Evolutionary conservation across 257 asterid genomes (phyloP).

Genomic region (Dorcoceras hygrometricum): DNA sequence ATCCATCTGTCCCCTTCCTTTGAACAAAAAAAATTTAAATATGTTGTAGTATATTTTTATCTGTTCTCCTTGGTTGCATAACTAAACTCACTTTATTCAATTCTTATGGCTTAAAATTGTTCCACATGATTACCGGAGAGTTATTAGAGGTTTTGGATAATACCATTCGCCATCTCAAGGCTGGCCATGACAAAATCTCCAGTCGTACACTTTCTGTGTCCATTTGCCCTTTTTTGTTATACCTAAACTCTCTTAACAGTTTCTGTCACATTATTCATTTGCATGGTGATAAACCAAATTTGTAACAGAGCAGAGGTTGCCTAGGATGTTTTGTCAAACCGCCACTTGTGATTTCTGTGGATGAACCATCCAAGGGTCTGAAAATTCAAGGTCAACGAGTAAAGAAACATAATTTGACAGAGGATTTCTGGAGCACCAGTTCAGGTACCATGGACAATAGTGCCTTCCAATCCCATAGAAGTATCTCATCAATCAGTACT

Average conservation of each 20-base stretch:
- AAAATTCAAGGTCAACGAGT: conserved; percentile 60
- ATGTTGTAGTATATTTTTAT: neutral
- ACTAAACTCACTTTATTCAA: neutral
- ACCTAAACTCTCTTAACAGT: conserved; percentile 7
- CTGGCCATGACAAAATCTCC: neutral
- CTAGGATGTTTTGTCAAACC: conserved; percentile 86
- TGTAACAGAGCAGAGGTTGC: conserved; percentile 99
- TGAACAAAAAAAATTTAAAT: neutral
- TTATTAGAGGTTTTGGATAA: neutral
- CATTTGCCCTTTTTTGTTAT: conserved; percentile 1
- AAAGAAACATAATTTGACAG: conserved; percentile 50
- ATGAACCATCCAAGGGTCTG: conserved; percentile 71
- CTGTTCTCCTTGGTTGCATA: neutral
- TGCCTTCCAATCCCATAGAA: conserved; percentile 76
- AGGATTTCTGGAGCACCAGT: conserved; percentile 86
- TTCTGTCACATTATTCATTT: conserved; percentile 49
- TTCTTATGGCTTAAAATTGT: conserved; percentile 2
- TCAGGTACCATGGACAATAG: conserved; percentile 84
- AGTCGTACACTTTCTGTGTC: neutral
- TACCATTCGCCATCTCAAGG: neutral
- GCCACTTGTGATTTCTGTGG: conserved; percentile 69
- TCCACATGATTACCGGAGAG: neutral
- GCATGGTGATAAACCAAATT: conserved; percentile 66
- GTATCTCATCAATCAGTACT: conserved; percentile 79
- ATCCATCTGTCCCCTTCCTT: neutral